These are phyloP conservation scores for Penicillium ucsense DNA, from an alignment of 495 filamentous ascomycete species.

Conservation along the genomic window DNA sequence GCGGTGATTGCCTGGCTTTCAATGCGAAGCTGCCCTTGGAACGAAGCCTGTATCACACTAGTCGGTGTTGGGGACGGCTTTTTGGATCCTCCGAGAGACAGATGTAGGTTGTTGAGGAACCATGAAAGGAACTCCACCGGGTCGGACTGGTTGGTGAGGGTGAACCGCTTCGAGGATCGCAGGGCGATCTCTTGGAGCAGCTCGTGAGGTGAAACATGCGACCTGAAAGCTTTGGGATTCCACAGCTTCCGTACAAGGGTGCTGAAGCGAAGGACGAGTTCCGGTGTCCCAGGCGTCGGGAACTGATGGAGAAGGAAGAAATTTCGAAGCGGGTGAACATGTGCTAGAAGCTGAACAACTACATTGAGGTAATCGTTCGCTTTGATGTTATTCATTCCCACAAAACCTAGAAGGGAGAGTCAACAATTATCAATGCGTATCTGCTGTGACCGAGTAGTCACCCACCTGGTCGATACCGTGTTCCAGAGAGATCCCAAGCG, in stretches of 20 bases:
- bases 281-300: slow-evolving; percentile 36
- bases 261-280: slow-evolving; percentile 67
- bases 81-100: slow-evolving; percentile 81
- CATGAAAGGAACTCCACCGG: slow-evolving; percentile 93
- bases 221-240: slow-evolving; percentile 95
- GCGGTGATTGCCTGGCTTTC: slow-evolving; percentile 94
- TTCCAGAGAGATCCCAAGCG: slow-evolving; percentile 68
- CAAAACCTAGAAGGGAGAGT: slow-evolving; percentile 52
- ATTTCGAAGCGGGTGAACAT: slow-evolving; percentile 84
- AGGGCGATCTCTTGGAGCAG: slow-evolving; percentile 90
- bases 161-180: slow-evolving; percentile 84
- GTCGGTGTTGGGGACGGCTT: slow-evolving; percentile 57
- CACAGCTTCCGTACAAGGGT: slow-evolving; percentile 94
- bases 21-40: slow-evolving; percentile 85
- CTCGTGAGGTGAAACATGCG: slow-evolving; percentile 95
- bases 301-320: slow-evolving; percentile 76
- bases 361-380: slow-evolving; percentile 98
- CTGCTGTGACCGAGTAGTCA: background rate
- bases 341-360: slow-evolving; percentile 83
- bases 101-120: slow-evolving; percentile 93
- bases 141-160: slow-evolving; percentile 83
- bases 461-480: slow-evolving; percentile 73
- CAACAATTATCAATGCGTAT: background rate
- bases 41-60: slow-evolving; percentile 79
- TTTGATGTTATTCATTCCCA: slow-evolving; percentile 99